Evolutionary conservation across 202 grass and related monocot species (phyloP).

Genomic region (Panicum virgatum): DNA sequence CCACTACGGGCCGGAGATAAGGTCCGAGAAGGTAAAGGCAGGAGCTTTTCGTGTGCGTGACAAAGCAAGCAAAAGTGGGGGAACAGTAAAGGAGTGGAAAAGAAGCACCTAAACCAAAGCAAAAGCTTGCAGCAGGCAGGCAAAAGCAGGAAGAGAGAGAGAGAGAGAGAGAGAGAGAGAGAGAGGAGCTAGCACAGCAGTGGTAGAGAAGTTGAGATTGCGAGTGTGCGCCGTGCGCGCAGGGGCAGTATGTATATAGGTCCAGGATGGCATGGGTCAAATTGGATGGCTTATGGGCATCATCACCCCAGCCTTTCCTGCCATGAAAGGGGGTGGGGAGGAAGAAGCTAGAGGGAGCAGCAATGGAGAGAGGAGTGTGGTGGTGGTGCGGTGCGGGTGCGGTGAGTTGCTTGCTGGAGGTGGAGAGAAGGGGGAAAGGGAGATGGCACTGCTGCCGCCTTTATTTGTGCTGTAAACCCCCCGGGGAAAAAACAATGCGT

Average conservation of each 20-base stretch:
- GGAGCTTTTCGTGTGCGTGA: constrained; percentile 74
- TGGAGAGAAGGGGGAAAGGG: background rate
- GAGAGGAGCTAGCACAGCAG: background rate
- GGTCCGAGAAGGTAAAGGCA: constrained; percentile 54
- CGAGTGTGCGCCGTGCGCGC: constrained; percentile 24
- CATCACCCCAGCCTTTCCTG: constrained; percentile 66
- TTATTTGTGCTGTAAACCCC: constrained; percentile 33
- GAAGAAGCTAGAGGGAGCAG: constrained; percentile 48
- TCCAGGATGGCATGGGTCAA: constrained; percentile 58
- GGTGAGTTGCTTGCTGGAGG: constrained; percentile 23
- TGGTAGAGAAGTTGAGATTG: constrained; percentile 28
- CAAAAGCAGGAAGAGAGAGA: constrained; percentile 39
- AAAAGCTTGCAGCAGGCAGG: constrained; percentile 55
- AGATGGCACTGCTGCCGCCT: constrained; percentile 33
- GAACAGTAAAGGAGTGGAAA: constrained; percentile 54
- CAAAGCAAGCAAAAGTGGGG: constrained; percentile 53
- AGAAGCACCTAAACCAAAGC: constrained; percentile 75
- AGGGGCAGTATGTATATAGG: constrained; percentile 51
- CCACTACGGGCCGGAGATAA: constrained; percentile 49
- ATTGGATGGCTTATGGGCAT: constrained; percentile 62
- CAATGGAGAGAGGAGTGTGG: constrained; percentile 25
- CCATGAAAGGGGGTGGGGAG: constrained; percentile 72
- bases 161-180: too few species aligned
- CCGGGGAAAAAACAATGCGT: background rate
- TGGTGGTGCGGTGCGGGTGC: background rate